phyloP scores from a whole-genome alignment of 495 filamentous ascomycete genomes.

The Bombardia bombarda region DNA sequence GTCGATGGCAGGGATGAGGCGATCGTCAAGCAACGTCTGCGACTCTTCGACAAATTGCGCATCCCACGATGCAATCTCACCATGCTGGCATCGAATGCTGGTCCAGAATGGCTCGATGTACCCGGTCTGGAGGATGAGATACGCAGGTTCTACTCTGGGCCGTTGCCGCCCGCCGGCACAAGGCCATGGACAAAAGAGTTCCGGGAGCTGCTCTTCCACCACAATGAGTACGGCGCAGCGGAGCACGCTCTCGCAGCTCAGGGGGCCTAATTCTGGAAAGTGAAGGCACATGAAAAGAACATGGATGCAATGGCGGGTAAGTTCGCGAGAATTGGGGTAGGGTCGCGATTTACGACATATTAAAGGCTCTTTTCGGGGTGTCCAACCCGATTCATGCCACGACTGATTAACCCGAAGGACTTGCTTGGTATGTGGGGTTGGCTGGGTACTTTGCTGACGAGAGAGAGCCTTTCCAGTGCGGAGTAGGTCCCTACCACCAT shows the following conservation, averaged over 20 bases:
- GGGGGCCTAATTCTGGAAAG: background rate
- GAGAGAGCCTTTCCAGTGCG: too few relatives aligned
- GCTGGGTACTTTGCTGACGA: too few relatives aligned
- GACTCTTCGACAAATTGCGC: conserved; percentile 19
- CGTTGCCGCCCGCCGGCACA: conserved; percentile 12
- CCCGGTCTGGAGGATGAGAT: conserved; percentile 22
- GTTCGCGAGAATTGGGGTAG: background rate
- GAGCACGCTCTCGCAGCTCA: conserved; percentile 5
- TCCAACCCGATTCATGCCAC: conserved; percentile 3
- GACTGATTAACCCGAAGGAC: conserved; percentile 7
- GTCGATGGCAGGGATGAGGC: conserved; percentile 4
- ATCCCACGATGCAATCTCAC: conserved; percentile 24
- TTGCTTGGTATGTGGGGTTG: conserved; percentile 8
- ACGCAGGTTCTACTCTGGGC: conserved; percentile 19
- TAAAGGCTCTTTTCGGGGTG: conserved; percentile 5
- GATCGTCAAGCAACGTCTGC: conserved; percentile 6
- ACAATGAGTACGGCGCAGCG: conserved; percentile 18
- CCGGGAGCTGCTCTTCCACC: conserved; percentile 20
- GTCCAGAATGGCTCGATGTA: conserved; percentile 11
- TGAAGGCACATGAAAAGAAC: background rate
- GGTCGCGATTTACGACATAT: background rate
- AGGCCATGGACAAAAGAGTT: conserved; percentile 16
- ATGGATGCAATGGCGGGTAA: background rate
- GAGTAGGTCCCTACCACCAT: background rate
- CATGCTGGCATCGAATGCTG: conserved; percentile 24